phyloP scores from a whole-genome alignment of 169 alveolate genomes.

The Pseudocohnilembus persalinus region DNA sequence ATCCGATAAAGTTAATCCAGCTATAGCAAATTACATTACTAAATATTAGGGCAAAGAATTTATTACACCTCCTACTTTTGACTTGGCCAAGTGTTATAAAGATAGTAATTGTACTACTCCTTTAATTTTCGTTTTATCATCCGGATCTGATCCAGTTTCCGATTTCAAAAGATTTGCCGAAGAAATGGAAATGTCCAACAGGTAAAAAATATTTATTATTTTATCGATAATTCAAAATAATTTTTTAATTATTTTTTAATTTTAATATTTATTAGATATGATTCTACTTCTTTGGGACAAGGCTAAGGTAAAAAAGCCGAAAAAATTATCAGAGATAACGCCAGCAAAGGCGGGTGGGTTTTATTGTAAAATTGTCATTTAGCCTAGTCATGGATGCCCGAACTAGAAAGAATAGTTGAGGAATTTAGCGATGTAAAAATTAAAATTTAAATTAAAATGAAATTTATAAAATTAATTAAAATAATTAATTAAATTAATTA shows the following conservation, averaged over 20 bases:
- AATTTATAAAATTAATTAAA: too few relatives aligned
- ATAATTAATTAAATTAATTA: too few relatives aligned
- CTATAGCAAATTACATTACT: constrained; percentile 86
- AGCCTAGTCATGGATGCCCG: constrained; percentile 92
- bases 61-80: constrained; percentile 92
- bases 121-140: constrained; percentile 88
- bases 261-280: constrained; percentile 82
- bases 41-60: constrained; percentile 86
- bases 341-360: constrained; percentile 91
- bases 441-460: too few relatives aligned
- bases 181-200: constrained; percentile 75
- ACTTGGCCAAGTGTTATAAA: constrained; percentile 82
- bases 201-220: constrained; percentile 57
- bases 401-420: constrained; percentile 88
- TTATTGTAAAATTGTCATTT: constrained; percentile 94
- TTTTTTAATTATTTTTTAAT: constrained; percentile 70
- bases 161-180: constrained; percentile 87
- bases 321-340: constrained; percentile 83
- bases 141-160: constrained; percentile 94
- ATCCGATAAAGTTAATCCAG: constrained; percentile 82
- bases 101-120: constrained; percentile 89
- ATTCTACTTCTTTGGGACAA: constrained; percentile 85
- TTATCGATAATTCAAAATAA: constrained; percentile 70
- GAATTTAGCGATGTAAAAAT: constrained; percentile 74
- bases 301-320: constrained; percentile 87